phyloP scores from a whole-genome alignment of 2,329 filamentous ascomycete genomes.

The Tolypocladium ophioglossoides region DNA sequence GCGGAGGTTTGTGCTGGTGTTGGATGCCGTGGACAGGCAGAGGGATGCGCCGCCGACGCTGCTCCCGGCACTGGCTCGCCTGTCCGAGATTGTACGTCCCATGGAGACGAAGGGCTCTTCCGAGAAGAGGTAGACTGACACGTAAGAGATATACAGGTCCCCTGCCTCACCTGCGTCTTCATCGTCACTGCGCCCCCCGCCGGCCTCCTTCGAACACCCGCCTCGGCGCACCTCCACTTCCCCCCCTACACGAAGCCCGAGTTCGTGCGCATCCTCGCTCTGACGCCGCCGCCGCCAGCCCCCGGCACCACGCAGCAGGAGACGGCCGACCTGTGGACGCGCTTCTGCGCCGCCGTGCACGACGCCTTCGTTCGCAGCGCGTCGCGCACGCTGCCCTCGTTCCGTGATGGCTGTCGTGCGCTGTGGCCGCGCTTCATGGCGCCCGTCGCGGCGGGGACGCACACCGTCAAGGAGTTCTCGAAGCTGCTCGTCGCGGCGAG shows the following conservation, averaged over 20 bases:
- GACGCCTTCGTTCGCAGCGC: slow-evolving; percentile 76
- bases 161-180: slow-evolving; percentile 65
- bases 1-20: slow-evolving; percentile 66
- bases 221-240: slow-evolving; percentile 71
- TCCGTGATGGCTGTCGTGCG: slow-evolving; percentile 56
- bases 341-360: slow-evolving; percentile 77
- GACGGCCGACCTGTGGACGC: slow-evolving; percentile 62
- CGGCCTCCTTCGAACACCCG: slow-evolving; percentile 56
- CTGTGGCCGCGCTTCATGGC: slow-evolving; percentile 81
- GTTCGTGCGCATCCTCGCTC: slow-evolving; percentile 65
- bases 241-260: slow-evolving; percentile 74
- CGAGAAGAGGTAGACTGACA: not conserved
- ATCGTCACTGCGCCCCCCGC: slow-evolving; percentile 64
- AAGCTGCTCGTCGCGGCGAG: slow-evolving; percentile 65
- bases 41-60: slow-evolving; percentile 70
- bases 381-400: slow-evolving; percentile 65
- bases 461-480: slow-evolving; percentile 70
- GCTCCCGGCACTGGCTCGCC: slow-evolving; percentile 66
- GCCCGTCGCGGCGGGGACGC: slow-evolving; percentile 65
- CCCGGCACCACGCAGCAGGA: slow-evolving; percentile 41
- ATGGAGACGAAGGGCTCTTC: too few relatives aligned
- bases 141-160: slow-evolving; percentile 46
- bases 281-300: slow-evolving; percentile 31
- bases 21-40: slow-evolving; percentile 81
- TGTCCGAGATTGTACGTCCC: slow-evolving; percentile 66